phyloP scores from a whole-genome alignment of 1,284 basidiomycete species.

The Lignosus rhinocerotis region DNA sequence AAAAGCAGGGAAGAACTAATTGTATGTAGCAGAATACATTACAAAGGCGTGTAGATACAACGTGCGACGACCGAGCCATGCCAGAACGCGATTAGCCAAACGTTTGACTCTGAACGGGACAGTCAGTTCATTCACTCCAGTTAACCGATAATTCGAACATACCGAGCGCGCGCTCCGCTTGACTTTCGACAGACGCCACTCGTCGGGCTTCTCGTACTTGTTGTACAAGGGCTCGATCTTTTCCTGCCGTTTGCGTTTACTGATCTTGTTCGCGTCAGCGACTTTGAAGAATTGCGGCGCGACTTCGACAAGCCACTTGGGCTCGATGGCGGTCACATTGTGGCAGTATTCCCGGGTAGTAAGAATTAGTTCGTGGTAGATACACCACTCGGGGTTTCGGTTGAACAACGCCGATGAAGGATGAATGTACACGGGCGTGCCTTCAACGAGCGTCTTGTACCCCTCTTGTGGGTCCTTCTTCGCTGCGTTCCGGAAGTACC shows the following conservation, averaged over 20 bases:
- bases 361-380: conserved; percentile 77
- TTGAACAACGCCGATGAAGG: conserved; percentile 98
- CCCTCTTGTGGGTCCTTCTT: conserved; percentile 95
- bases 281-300: conserved; percentile 98
- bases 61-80: conserved; percentile 4
- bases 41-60: conserved; percentile 20
- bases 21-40: conserved; percentile 16
- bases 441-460: conserved; percentile 98
- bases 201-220: conserved; percentile 89
- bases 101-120: conserved; percentile 65
- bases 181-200: conserved; percentile 87
- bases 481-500: conserved; percentile 94
- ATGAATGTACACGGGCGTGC: conserved; percentile 97
- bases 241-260: conserved; percentile 95
- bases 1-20: neutral
- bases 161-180: conserved; percentile 85
- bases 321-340: conserved; percentile 95
- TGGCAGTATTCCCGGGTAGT: conserved; percentile 92
- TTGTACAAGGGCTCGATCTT: conserved; percentile 94
- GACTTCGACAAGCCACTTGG: conserved; percentile 98
- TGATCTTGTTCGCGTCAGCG: conserved; percentile 94
- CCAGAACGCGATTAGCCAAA: conserved; percentile 54
- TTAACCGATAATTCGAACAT: conserved; percentile 33
- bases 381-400: conserved; percentile 79
- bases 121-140: conserved; percentile 17